phyloP scores from a whole-genome alignment of 2,329 filamentous ascomycete genomes.

The Xylaria sp. region DNA sequence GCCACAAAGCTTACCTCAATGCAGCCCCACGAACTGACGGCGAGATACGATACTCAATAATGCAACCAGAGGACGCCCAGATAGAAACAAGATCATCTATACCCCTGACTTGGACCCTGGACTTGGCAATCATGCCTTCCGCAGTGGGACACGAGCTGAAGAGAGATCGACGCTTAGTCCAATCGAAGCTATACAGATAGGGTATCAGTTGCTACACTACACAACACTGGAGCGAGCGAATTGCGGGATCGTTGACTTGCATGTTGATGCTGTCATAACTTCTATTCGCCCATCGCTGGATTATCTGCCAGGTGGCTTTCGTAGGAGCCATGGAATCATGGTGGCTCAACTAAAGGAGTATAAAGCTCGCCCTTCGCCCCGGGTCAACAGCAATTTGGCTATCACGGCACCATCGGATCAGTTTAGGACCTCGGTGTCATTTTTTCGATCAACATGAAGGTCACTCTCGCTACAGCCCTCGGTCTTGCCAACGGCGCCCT shows the following conservation, averaged over 20 bases:
- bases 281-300: slow-evolving; percentile 20
- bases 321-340: slow-evolving; percentile 13
- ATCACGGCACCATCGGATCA: slow-evolving; percentile 4
- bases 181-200: slow-evolving; percentile 4
- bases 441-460: slow-evolving; percentile 36
- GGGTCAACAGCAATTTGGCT: not conserved
- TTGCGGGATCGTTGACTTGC: slow-evolving; percentile 23
- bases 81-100: slow-evolving; percentile 20
- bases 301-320: slow-evolving; percentile 6
- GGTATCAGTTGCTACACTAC: slow-evolving; percentile 7
- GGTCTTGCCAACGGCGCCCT: slow-evolving; percentile 39
- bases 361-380: slow-evolving; percentile 28
- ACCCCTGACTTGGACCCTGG: slow-evolving; percentile 7
- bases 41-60: slow-evolving; percentile 17
- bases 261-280: slow-evolving; percentile 20
- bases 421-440: not conserved
- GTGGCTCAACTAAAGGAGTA: slow-evolving; percentile 11
- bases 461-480: slow-evolving; percentile 30
- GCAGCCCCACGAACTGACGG: slow-evolving; percentile 9
- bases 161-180: slow-evolving; percentile 28
- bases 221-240: slow-evolving; percentile 10
- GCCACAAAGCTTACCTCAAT: slow-evolving; percentile 29
- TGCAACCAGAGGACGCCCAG: slow-evolving; percentile 18
- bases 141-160: slow-evolving; percentile 10
- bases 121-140: slow-evolving; percentile 18